Conservation (phyloP, 768 basidiomycete species). For the Lyophyllum semitale region DNA sequence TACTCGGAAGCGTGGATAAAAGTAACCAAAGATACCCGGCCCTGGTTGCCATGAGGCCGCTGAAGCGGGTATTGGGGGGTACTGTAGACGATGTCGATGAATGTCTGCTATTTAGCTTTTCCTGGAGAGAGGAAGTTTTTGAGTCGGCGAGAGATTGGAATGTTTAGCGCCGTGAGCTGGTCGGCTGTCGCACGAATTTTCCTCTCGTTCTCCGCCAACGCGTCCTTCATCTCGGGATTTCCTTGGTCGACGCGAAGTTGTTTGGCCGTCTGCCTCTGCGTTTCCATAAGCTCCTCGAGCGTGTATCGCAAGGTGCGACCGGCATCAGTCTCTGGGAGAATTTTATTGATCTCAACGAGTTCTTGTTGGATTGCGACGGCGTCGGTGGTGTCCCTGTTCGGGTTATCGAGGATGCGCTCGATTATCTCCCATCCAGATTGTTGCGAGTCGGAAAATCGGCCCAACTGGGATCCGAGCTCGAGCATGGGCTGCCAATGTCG, state of each 20-base stretch:
- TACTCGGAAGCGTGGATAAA: too few species aligned
- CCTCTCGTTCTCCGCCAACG: conserved; percentile 14
- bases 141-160: conserved; percentile 4
- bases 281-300: conserved; percentile 15
- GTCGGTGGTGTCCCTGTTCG: conserved; percentile 1
- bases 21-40: too few species aligned
- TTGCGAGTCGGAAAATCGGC: conserved; percentile 7
- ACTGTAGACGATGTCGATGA: not conserved
- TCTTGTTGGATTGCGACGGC: conserved; percentile 25
- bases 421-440: conserved; percentile 10
- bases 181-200: conserved; percentile 19
- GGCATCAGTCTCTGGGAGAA: conserved; percentile 25
- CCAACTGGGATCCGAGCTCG: conserved; percentile 8
- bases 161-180: conserved; percentile 14
- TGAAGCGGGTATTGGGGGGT: too few species aligned
- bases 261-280: conserved; percentile 4
- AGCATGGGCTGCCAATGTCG: conserved; percentile 12
- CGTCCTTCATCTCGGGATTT: conserved; percentile 10
- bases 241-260: conserved; percentile 9
- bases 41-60: too few species aligned
- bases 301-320: conserved; percentile 19
- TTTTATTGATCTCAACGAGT: conserved; percentile 20
- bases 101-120: too few species aligned
- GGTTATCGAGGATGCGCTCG: conserved; percentile 8
- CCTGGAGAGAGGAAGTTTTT: too few species aligned